phyloP scores from a whole-genome alignment of 495 filamentous ascomycete genomes.

The Penicillium desertorum region DNA sequence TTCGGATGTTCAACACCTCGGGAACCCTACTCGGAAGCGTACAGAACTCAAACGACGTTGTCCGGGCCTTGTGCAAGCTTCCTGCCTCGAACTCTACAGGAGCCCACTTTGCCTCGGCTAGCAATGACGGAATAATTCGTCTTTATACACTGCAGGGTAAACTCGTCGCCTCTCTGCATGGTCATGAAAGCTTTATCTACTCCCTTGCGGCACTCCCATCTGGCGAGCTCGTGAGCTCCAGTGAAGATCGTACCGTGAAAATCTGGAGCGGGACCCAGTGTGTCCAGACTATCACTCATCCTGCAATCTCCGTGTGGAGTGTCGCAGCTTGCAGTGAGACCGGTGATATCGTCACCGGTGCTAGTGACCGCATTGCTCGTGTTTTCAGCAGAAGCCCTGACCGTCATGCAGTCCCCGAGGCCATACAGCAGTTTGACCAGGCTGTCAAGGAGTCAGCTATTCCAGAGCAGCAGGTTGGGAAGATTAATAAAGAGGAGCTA shows the following conservation, averaged over 20 bases:
- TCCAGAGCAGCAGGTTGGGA: conserved; percentile 75
- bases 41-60: conserved; percentile 71
- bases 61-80: conserved; percentile 81
- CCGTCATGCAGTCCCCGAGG: conserved; percentile 63
- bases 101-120: conserved; percentile 83
- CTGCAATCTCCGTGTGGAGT: conserved; percentile 93
- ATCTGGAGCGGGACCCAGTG: conserved; percentile 83
- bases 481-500: conserved; percentile 85
- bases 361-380: conserved; percentile 84
- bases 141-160: conserved; percentile 78
- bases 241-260: conserved; percentile 88
- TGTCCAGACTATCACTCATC: conserved; percentile 94
- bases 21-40: conserved; percentile 67
- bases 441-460: conserved; percentile 80
- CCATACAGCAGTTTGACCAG: conserved; percentile 69
- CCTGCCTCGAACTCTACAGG: conserved; percentile 74
- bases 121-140: conserved; percentile 83
- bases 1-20: conserved; percentile 73
- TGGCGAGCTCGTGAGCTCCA: conserved; percentile 85
- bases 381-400: conserved; percentile 75
- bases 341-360: conserved; percentile 89
- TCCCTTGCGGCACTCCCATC: conserved; percentile 72
- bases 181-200: conserved; percentile 96
- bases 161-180: conserved; percentile 69
- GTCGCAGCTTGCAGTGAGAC: conserved; percentile 77